Percentiles rank a stretch among this genome's conserved stretches.
These are phyloP conservation scores for Dillenia suffruticosa DNA, from an alignment of 164 flowering plant genomes.

Conservation along the genomic window DNA sequence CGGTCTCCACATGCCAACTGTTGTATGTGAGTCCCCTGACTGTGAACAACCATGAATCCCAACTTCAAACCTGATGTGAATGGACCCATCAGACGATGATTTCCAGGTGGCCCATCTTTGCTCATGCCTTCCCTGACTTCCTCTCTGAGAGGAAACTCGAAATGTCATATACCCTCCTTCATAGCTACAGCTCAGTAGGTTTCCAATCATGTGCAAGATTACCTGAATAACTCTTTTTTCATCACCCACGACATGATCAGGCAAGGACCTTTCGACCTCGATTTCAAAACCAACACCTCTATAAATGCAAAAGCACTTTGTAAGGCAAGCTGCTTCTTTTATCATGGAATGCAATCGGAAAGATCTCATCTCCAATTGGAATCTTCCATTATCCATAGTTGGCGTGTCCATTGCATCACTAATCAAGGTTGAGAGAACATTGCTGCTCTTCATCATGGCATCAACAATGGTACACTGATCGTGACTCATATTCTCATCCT, in stretches of 20 bases:
- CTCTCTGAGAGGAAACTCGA: conserved; percentile 35
- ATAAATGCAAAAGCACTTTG: conserved; percentile 66
- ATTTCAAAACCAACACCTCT: conserved; percentile 49
- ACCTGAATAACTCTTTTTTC: conserved; percentile 91
- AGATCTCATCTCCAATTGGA: conserved; percentile 50
- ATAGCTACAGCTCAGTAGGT: conserved; percentile 42
- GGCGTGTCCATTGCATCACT: conserved; percentile 78
- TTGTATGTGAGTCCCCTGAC: conserved; percentile 17
- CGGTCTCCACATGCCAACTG: conserved; percentile 22
- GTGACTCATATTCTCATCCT: conserved; percentile 43
- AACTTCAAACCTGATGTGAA: conserved; percentile 60
- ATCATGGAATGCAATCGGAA: conserved; percentile 64
- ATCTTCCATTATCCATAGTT: conserved; percentile 48
- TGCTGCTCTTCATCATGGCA: conserved; percentile 63
- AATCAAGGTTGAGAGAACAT: conserved; percentile 70
- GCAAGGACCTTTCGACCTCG: conserved; percentile 54
- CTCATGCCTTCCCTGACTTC: conserved; percentile 50
- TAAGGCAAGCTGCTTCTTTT: conserved; percentile 75
- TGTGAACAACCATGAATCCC: conserved; percentile 25
- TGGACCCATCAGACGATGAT: conserved; percentile 50
- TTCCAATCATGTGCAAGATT: conserved; percentile 86
- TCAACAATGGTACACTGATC: conserved; percentile 61
- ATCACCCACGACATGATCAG: conserved; percentile 73
- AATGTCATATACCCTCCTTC: conserved; percentile 40
- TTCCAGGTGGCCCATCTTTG: conserved; percentile 67